Evolutionary conservation across 1,284 basidiomycete genomes (phyloP).

Genomic region (Cutaneotrichosporon cavernicola): DNA sequence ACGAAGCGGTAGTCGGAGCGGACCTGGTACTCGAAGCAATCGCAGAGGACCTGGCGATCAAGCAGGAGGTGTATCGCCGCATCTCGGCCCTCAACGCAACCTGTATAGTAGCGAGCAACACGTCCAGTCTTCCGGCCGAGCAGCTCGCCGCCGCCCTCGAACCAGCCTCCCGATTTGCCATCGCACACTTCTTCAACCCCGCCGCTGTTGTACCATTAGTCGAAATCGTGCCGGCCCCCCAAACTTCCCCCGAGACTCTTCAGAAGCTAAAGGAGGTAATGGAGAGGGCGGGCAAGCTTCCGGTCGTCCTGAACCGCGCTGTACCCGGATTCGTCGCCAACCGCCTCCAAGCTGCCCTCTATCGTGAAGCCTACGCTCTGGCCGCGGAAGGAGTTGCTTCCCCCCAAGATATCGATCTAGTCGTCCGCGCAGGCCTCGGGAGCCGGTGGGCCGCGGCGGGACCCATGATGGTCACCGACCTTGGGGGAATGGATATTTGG

Average conservation of each 20-base stretch:
- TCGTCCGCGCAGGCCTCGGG: slow-evolving; percentile 18
- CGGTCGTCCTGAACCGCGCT: slow-evolving; percentile 15
- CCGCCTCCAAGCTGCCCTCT: slow-evolving; percentile 21
- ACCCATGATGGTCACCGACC: slow-evolving; percentile 20
- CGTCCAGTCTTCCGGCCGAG: slow-evolving; percentile 14
- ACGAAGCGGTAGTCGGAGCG: slow-evolving; percentile 9
- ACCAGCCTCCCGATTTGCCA: slow-evolving; percentile 15
- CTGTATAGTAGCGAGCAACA: slow-evolving; percentile 21
- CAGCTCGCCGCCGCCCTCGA: slow-evolving; percentile 2
- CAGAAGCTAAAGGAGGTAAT: slow-evolving; percentile 10
- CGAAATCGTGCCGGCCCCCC: slow-evolving; percentile 12
- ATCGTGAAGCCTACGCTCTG: slow-evolving; percentile 19
- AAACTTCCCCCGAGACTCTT: slow-evolving; percentile 6
- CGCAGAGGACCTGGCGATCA: slow-evolving; percentile 16
- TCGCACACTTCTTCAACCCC: slow-evolving; percentile 25
- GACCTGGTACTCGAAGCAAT: slow-evolving; percentile 22
- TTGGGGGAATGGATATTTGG: slow-evolving; percentile 22
- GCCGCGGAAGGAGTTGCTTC: slow-evolving; percentile 19
- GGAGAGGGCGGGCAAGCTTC: slow-evolving; percentile 14
- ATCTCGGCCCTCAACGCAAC: slow-evolving; percentile 12
- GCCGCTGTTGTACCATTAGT: slow-evolving; percentile 20
- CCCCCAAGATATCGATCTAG: slow-evolving; percentile 18
- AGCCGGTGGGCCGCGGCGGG: slow-evolving; percentile 21
- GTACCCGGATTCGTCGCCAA: slow-evolving; percentile 24
- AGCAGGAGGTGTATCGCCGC: slow-evolving; percentile 14